Evolutionary conservation across 805 yeast species (phyloP), one percentile per base, ranked within the genome.

Genomic region (Yamadazyma takamatsuzukensis): DNA sequence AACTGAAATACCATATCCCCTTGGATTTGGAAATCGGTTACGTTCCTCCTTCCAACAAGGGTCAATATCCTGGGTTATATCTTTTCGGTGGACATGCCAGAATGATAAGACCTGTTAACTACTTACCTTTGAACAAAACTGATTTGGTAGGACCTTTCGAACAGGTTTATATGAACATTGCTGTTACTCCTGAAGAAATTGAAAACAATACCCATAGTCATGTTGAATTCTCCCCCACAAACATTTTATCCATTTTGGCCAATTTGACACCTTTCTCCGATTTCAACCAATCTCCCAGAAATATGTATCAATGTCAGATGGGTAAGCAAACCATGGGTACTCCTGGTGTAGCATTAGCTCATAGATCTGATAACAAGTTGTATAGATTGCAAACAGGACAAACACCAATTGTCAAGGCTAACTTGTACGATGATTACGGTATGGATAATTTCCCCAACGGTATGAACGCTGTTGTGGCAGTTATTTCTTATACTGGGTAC

Each of bases 311-410:
- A 70, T 93, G 98, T 68, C 98, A 93, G 74, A 93, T 93, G 98
- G 97, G 97, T 78, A 93, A 93, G 68, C 98, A 93, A 70, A 90
- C 98, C 14, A 93, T 93, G 98, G 98, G 98, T 64, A 93, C 98
- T 4, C 98, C 98, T 6, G 97, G 97, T 66, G 96, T 93, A 43
- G 97, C 95, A 0, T 69, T 90, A 34, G 76, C 70, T 27, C 95
- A 88, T 60, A 77, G 98, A 61, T 83, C 96, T 1, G 98, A 93
- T 61, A 93, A 93, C 68, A 93, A 90, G 59, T 67, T 93, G 39
- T 93, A 93, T 64, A 80, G 90, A 50, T 68, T 93, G 47, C 98
- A 93, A 64, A 73, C 85, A 27, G 98, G 98, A 28, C 97, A 93
- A 69, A 85, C 97, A 1, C 98, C 98, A 25, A 86, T 93, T 54